Base-by-base conservation (phyloP, 1,139 yeast genomes). In the Pichia sp. region DNA sequence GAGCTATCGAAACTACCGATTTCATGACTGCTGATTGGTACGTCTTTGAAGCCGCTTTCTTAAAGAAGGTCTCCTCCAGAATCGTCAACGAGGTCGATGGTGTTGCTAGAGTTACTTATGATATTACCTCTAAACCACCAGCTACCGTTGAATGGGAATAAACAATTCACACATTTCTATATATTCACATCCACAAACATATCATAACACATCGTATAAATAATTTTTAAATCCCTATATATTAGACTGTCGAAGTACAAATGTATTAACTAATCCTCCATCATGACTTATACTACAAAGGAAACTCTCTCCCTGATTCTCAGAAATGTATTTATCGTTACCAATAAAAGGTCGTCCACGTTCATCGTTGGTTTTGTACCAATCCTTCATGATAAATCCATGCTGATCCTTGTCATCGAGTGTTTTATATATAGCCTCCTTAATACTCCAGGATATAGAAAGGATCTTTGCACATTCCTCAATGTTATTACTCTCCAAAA, bases 11-110 rank as follows among this genome's bases (percentile, higher is more conserved):
- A 74, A 94, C 99, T 48, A 79, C 83, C 53, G 99, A 93, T 73
- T 93, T 94, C 78, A 93, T 93, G 99, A 93, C 99, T 60, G 99
- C 99, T 56, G 99, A 94, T 71, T 94, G 99, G 99, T 93, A 75
- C 69, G 87, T 87, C 58, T 93, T 93, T 65, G 98, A 91, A 62
- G 95, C 94, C 58, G 71, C 82, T 45, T 93, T 93, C 83, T 80
- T 93, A 70, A 93, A 91, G 80, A 81, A 74, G 56, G 98, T 91
- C 52, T 91, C 97, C 50, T 82, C 96, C 47, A 85, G 99, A 78
- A 94, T 93, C 56, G 98, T 93, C 61, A 94, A 94, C 71, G 99
- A 93, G 75, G 99, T 93, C 55, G 88, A 85, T 59, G 99, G 99
- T 66, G 99, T 93, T 62, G 97, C 99, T 52, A 87, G 99, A 73